Conservation (phyloP, 2,329 filamentous ascomycete species). For the Trichophyton simii region DNA sequence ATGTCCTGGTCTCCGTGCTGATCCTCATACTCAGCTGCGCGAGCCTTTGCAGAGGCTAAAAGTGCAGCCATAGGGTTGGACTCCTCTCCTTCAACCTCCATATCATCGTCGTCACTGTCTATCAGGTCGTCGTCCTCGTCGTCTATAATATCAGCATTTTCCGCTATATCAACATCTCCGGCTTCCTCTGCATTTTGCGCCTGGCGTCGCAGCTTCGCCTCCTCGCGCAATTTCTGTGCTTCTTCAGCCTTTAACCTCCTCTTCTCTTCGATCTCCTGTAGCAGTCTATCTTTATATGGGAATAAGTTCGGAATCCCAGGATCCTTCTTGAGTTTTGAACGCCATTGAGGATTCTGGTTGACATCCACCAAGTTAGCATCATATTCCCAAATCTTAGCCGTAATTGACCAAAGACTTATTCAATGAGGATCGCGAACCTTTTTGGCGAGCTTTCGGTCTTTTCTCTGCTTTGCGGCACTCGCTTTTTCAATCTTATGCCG, state of each 20-base stretch:
- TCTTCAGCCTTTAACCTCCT: slow-evolving; percentile 72
- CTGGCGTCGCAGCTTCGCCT: slow-evolving; percentile 41
- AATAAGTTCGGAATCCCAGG: slow-evolving; percentile 95
- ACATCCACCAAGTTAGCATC: not conserved
- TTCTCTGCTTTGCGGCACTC: slow-evolving; percentile 78
- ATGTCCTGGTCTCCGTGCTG: slow-evolving; percentile 44
- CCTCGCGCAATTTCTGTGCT: slow-evolving; percentile 54
- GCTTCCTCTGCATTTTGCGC: slow-evolving; percentile 23
- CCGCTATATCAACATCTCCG: slow-evolving; percentile 21
- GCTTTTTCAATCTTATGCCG: slow-evolving; percentile 95
- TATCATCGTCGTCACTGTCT: slow-evolving; percentile 40
- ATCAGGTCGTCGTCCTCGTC: slow-evolving; percentile 31
- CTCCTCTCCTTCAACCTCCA: slow-evolving; percentile 52
- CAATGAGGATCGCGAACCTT: slow-evolving; percentile 42
- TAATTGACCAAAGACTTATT: not conserved
- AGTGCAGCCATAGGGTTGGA: slow-evolving; percentile 88
- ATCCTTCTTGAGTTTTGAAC: slow-evolving; percentile 90
- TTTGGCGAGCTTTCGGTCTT: slow-evolving; percentile 77
- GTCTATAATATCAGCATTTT: slow-evolving; percentile 23
- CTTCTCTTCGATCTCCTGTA: slow-evolving; percentile 88
- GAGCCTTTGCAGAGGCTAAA: slow-evolving; percentile 66
- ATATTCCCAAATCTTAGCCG: not conserved
- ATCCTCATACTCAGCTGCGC: slow-evolving; percentile 62
- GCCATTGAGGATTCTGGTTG: slow-evolving; percentile 77
- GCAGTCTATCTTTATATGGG: slow-evolving; percentile 90